Evolutionary conservation across 2,329 filamentous ascomycete genomes (phyloP).

Genomic region (Juglanconis juglandina): DNA sequence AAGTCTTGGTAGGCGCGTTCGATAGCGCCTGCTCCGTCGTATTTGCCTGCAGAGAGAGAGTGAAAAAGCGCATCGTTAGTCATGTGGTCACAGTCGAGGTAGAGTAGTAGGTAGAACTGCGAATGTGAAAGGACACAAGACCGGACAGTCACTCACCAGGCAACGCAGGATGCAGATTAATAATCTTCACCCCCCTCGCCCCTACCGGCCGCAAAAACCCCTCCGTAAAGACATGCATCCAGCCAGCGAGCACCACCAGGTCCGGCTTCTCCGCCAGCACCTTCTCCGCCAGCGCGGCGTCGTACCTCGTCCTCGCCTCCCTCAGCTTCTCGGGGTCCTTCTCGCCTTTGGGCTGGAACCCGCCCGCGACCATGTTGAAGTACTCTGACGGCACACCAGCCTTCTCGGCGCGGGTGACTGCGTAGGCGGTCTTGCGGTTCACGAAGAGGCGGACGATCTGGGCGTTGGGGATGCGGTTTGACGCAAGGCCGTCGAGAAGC

Average conservation of each 20-base stretch:
- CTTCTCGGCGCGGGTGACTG: slow-evolving; percentile 39
- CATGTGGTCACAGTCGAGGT: too few relatives aligned
- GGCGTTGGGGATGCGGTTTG: slow-evolving; percentile 37
- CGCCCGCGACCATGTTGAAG: slow-evolving; percentile 77
- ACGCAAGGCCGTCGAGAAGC: slow-evolving; percentile 50
- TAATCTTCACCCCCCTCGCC: slow-evolving; percentile 61
- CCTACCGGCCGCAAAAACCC: slow-evolving; percentile 68
- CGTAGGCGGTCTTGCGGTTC: slow-evolving; percentile 47
- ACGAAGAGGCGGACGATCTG: slow-evolving; percentile 45
- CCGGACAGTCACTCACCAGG: slow-evolving; percentile 45
- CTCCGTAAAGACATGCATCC: slow-evolving; percentile 78
- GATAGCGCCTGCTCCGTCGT: slow-evolving; percentile 76
- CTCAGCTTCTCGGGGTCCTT: slow-evolving; percentile 51
- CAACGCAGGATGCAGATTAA: slow-evolving; percentile 78
- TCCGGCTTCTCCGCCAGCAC: slow-evolving; percentile 65
- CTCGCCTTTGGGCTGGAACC: slow-evolving; percentile 56
- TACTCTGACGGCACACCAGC: slow-evolving; percentile 69
- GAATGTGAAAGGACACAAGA: too few relatives aligned
- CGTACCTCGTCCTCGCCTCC: slow-evolving; percentile 65
- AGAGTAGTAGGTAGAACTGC: too few relatives aligned
- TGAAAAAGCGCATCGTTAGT: too few relatives aligned
- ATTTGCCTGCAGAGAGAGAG: slow-evolving; percentile 51
- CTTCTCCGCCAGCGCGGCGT: slow-evolving; percentile 67
- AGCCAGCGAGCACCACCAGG: slow-evolving; percentile 77
- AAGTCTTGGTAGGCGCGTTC: slow-evolving; percentile 74